A percentile compares a stretch with the other conserved stretches of the same genome.
Evolutionary conservation across 176 grass and related monocot species (phyloP).

Genomic region (Stipa capillata): DNA sequence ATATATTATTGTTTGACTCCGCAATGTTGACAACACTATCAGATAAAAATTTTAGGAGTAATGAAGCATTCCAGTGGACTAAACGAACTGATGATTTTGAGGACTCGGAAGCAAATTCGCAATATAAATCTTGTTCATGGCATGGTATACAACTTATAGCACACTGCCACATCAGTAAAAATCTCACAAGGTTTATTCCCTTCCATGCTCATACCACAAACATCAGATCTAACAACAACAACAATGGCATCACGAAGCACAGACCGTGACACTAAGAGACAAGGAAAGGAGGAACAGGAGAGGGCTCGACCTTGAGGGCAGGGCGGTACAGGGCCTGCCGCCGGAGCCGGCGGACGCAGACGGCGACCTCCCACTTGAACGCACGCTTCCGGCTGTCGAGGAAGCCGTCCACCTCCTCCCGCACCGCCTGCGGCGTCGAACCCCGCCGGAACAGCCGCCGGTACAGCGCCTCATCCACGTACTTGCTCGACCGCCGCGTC

Average conservation of each 20-base stretch:
- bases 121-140: not conserved
- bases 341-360: conserved; percentile 69
- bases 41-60: too few species aligned
- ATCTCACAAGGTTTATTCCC: not conserved
- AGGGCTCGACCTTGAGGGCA: conserved; percentile 56
- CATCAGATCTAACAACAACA: conserved; percentile 10
- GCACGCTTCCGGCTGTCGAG: conserved; percentile 82
- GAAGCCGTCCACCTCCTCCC: conserved; percentile 73
- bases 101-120: not conserved
- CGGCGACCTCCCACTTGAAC: conserved; percentile 93
- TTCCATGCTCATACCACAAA: not conserved
- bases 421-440: conserved; percentile 52
- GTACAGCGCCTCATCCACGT: conserved; percentile 73
- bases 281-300: not conserved
- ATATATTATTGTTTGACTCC: not conserved
- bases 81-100: not conserved
- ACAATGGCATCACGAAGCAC: not conserved
- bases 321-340: conserved; percentile 47
- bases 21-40: not conserved
- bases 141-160: not conserved
- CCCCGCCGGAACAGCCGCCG: conserved; percentile 66
- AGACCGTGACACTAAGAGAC: not conserved
- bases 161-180: not conserved
- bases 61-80: not conserved
- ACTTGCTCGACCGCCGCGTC: conserved; percentile 74